Base-by-base conservation (phyloP, 768 basidiomycete genomes). In the Kwoniella bestiolae region DNA sequence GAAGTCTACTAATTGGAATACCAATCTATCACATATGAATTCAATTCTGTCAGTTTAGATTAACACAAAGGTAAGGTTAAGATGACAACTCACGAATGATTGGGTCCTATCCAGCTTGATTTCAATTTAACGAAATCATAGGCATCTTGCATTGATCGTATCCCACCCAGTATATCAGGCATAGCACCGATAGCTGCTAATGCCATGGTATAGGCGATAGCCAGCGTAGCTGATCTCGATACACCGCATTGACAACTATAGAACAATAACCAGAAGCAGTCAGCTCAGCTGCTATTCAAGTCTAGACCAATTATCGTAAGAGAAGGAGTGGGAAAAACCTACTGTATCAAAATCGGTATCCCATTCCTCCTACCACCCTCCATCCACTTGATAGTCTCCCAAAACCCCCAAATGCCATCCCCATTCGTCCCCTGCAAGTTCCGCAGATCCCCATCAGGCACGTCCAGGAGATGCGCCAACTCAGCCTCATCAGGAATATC, bases 211-310 rank as follows among this genome's bases (percentile, higher is more conserved):
- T 80, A 79, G 9, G 80, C 79, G 29, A 81, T 78, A 44, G 72
- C 64, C 23, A 81, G 52, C 0, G 80, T 80, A 12, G 80, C 79
- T 2, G 75, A 77, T 12, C 80, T 64, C 9, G 80, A 81, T 9
- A 81, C 73, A 34, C 80, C 80, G 51, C 77, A 79, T 70, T 81
- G 80, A 58, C 80, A 81, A 58, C 80, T 81, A 3, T 14, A 47
- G 16, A 29, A 16, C 11, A 41, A 56, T 11, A 38, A 26, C 21
- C 6, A 14, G 26, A 25, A 28, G 21, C 7, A 44, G 35, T 47
- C 9, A 47, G n/a, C 3, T 21, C 25, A 25, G 14, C 0, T 31
- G 12, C 7, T 18, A 7, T 18, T 6, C 9, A 49, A 18, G 47
- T 49, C 47, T n/a, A 18, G n/a, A n/a, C n/a, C n/a, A n/a, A n/a